These are phyloP conservation scores for Xerocomus subilludens DNA, from an alignment of 1,284 basidiomycete species.

Conservation along the genomic window DNA sequence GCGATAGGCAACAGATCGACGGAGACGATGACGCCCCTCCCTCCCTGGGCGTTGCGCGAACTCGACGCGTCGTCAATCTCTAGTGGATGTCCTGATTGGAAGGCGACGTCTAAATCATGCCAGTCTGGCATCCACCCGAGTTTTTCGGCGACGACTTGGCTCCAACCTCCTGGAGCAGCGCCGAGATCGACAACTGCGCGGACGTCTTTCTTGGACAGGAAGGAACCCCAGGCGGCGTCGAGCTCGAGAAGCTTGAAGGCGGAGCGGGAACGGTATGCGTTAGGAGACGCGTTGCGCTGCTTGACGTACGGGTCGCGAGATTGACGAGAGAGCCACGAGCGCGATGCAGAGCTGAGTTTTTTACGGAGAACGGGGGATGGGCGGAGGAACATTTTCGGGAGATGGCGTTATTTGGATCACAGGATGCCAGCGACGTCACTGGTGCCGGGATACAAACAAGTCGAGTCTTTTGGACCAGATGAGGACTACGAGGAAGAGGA, in stretches of 20 bases:
- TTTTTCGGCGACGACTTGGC: slow-evolving; percentile 78
- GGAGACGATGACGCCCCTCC: slow-evolving; percentile 71
- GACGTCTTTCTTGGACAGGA: slow-evolving; percentile 66
- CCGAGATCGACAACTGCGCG: slow-evolving; percentile 82
- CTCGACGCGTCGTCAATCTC: slow-evolving; percentile 37
- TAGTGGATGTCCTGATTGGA: no score
- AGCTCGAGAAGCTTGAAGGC: slow-evolving; percentile 89
- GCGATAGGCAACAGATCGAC: slow-evolving; percentile 78
- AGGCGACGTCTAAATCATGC: no score
- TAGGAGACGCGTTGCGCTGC: slow-evolving; percentile 61
- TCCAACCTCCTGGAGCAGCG: slow-evolving; percentile 90
- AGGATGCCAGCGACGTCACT: slow-evolving; percentile 46
- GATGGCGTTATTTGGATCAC: slow-evolving; percentile 40
- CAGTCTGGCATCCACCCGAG: slow-evolving; percentile 56
- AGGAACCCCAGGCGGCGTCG: slow-evolving; percentile 62
- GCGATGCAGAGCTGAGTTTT: slow-evolving; percentile 34
- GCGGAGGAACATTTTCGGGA: slow-evolving; percentile 18
- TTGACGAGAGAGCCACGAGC: slow-evolving; percentile 72
- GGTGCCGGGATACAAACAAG: slow-evolving; percentile 68
- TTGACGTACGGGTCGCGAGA: slow-evolving; percentile 75
- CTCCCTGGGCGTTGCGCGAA: slow-evolving; percentile 38
- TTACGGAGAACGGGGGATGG: no score
- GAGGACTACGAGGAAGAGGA: slow-evolving; percentile 65
- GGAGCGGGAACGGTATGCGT: slow-evolving; percentile 77
- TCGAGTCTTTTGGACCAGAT: slow-evolving; percentile 68